Percentiles rank a stretch among this genome's conserved stretches.
Conservation (phyloP, 768 basidiomycete species). For the Holtermanniella nyarrowii region DNA sequence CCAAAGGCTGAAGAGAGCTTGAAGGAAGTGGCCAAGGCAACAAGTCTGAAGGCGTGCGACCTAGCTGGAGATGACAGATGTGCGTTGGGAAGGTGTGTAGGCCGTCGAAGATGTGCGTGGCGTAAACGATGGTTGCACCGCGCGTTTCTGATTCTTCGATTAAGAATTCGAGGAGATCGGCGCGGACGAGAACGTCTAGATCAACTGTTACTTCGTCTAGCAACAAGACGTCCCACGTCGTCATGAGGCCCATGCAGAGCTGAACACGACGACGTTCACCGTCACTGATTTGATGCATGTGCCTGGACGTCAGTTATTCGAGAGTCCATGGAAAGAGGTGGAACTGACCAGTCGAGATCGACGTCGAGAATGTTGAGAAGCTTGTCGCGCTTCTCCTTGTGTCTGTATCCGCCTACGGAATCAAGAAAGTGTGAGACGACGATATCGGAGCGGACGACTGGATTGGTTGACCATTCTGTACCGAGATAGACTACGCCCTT, state of each 20-base stretch:
- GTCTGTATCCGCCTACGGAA: conserved; percentile 88
- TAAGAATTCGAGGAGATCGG: conserved; percentile 80
- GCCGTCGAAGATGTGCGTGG: conserved; percentile 96
- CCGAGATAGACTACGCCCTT: conserved; percentile 77
- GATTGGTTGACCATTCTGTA: conserved; percentile 98
- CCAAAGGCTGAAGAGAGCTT: not conserved
- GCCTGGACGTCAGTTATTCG: conserved; percentile 48
- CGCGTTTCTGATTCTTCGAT: conserved; percentile 67
- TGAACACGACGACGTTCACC: conserved; percentile 90
- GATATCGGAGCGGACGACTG: conserved; percentile 88
- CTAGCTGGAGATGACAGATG: conserved; percentile 80
- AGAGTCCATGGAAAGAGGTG: too few relatives aligned
- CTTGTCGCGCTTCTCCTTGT: conserved; percentile 74
- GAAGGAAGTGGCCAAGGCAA: conserved; percentile 57
- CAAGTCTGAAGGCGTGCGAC: conserved; percentile 52
- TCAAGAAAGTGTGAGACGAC: conserved; percentile 89
- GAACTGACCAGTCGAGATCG: conserved; percentile 62
- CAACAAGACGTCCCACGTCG: conserved; percentile 80
- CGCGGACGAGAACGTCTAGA: conserved; percentile 86
- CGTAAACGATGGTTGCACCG: conserved; percentile 80
- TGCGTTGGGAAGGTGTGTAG: conserved; percentile 85
- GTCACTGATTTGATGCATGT: conserved; percentile 90
- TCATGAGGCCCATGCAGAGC: conserved; percentile 92
- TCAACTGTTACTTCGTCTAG: conserved; percentile 98
- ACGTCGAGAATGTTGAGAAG: conserved; percentile 88